Evolutionary conservation across 768 basidiomycete genomes (phyloP), one percentile per base, ranked within the genome.

Genomic region (Mycena kentingensis): DNA sequence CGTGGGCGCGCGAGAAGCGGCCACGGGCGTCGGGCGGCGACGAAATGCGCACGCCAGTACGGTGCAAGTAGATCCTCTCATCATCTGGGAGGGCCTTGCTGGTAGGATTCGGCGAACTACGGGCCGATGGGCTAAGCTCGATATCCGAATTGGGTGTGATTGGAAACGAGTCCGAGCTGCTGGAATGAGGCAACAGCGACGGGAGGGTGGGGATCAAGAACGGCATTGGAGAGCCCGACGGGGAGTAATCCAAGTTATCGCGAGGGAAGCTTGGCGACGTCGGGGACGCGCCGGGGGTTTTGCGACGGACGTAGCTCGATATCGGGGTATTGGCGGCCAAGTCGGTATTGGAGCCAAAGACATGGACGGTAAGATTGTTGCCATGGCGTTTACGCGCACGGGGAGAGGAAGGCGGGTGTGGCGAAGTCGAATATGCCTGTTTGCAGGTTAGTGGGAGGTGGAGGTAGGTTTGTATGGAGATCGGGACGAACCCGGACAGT

Each of bases 271-370:
- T 79, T 12, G 86, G 80, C 2, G 84, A 82, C 15, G 81, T 83
- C 0, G 88, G 88, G 11, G 89, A 88, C 32, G 80, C 77, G 52
- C 83, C 82, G 25, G 89, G 88, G 1, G 88, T 88, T 70, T 84
- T 88, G 55, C 89, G 83, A 57, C 90, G 87, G 36, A 88, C 84
- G 53, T 87, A 91, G 32, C 81, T 78, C 24, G 90, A 92, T 49
- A 92, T 91, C 48, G 90, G 90, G 13, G 85, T 88, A 62, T 81
- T 80, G 32, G 81, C 84, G 26, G 80, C 70, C 18, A 83, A 69
- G 64, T 85, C 83, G 53, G 71, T 70, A 22, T 68, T 70, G 12
- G 78, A 78, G 34, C 73, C 78, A 58, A 79, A 80, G 18, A 77
- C 68, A 59, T 76, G 78, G 46, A 77, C 73, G 19, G 74, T 67